These are phyloP conservation scores for Phytophthora hybrid DNA, from an alignment of 352 stramenopile species.

Conservation along the genomic window DNA sequence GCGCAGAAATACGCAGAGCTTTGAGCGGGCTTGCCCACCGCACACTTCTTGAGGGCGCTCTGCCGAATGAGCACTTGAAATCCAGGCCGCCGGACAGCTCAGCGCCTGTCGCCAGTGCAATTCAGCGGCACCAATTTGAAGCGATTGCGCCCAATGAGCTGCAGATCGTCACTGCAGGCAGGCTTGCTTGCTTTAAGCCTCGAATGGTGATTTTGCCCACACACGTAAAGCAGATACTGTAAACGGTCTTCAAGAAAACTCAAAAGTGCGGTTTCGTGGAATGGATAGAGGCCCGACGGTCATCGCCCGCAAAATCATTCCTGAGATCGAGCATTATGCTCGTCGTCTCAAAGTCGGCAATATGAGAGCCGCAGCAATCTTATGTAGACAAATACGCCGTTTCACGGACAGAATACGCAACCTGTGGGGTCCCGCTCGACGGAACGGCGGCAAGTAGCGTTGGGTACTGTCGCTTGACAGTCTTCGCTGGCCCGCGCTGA, in stretches of 20 bases:
- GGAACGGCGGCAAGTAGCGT: neutral
- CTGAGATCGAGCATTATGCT: neutral
- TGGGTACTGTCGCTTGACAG: neutral
- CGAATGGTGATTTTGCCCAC: neutral
- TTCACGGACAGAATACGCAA: constrained; percentile 1
- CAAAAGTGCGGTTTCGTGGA: neutral
- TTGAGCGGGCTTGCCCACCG: constrained; percentile 1
- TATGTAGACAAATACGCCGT: constrained; percentile 4
- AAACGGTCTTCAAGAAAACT: neutral
- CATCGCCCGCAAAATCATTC: neutral
- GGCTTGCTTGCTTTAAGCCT: neutral
- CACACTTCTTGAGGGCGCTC: constrained; percentile 14
- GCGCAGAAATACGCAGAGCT: constrained; percentile 6
- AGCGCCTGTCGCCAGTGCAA: constrained; percentile 11
- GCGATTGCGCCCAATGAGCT: neutral
- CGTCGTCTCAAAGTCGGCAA: neutral
- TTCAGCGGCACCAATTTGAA: neutral
- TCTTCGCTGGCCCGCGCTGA: neutral
- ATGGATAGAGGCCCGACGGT: neutral
- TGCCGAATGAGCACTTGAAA: constrained; percentile 11
- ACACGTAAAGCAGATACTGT: neutral
- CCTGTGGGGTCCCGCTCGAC: neutral
- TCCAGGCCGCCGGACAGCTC: neutral
- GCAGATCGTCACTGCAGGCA: neutral
- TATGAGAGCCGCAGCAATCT: constrained; percentile 5